Evolutionary conservation across 306 rosid species (phyloP).

Genomic region (Mimosa pudica): DNA sequence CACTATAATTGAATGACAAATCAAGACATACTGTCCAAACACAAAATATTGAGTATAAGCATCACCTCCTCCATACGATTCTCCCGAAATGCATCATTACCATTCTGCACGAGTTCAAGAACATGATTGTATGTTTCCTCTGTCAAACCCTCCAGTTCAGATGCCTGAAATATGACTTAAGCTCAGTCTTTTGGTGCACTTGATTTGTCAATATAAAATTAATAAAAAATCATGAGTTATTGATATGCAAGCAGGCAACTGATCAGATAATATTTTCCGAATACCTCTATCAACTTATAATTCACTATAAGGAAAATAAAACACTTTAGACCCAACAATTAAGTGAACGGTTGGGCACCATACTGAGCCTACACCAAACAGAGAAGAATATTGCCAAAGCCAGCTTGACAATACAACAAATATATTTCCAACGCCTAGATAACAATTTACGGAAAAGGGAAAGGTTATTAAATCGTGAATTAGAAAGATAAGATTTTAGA

Average conservation of each 20-base stretch:
- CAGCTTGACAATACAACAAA: slow-evolving; percentile 1
- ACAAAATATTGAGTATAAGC: not conserved
- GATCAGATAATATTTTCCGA: slow-evolving; percentile 6
- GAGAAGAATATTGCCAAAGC: slow-evolving; percentile 18
- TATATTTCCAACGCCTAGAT: not conserved
- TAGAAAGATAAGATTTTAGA: too few relatives aligned
- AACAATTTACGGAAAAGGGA: too few relatives aligned
- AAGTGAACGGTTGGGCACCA: not conserved
- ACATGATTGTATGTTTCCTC: slow-evolving; percentile 60
- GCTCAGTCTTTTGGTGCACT: slow-evolving; percentile 23
- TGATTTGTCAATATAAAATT: slow-evolving; percentile 14
- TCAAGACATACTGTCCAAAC: slow-evolving; percentile 16
- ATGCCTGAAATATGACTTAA: slow-evolving; percentile 60
- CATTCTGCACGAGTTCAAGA: slow-evolving; percentile 65
- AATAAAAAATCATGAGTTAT: not conserved
- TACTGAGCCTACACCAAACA: slow-evolving; percentile 5
- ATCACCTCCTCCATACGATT: slow-evolving; percentile 72
- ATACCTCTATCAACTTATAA: not conserved
- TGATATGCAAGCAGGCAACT: not conserved
- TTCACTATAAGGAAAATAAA: not conserved
- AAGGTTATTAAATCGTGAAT: too few relatives aligned
- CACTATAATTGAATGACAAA: slow-evolving; percentile 16
- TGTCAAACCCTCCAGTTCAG: slow-evolving; percentile 53
- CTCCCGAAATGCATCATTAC: slow-evolving; percentile 72
- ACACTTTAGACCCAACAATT: slow-evolving; percentile 1